These are phyloP conservation scores for Prinsepia uniflora DNA, from an alignment of 306 rosid genomes.

Conservation along the genomic window DNA sequence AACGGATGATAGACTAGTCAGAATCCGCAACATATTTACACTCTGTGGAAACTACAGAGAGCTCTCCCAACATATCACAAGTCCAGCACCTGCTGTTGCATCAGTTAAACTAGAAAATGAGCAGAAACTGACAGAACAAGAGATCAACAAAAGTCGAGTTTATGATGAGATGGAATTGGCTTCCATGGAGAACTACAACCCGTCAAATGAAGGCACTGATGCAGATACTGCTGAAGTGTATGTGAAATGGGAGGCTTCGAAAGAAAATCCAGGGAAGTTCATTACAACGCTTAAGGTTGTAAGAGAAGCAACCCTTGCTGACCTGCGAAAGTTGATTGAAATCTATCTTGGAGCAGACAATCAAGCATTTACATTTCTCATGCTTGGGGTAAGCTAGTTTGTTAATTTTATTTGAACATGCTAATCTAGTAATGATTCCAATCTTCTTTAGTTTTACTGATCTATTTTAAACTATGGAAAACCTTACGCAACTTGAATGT, in stretches of 20 bases:
- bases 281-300: slow-evolving; percentile 16
- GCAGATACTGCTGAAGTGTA: slow-evolving; percentile 14
- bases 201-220: slow-evolving; percentile 13
- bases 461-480: too few relatives aligned
- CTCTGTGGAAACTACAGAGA: slow-evolving; percentile 94
- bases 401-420: neutral
- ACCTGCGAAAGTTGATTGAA: slow-evolving; percentile 22
- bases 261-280: slow-evolving; percentile 29
- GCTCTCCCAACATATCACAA: slow-evolving; percentile 52
- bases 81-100: slow-evolving; percentile 39
- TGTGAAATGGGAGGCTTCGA: slow-evolving; percentile 26
- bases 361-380: slow-evolving; percentile 21
- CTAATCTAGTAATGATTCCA: neutral
- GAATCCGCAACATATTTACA: slow-evolving; percentile 84
- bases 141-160: neutral
- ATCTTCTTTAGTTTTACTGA: too few relatives aligned
- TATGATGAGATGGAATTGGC: neutral
- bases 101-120: slow-evolving; percentile 10
- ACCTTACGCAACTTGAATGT: too few relatives aligned
- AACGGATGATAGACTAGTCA: slow-evolving; percentile 37
- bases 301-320: slow-evolving; percentile 18
- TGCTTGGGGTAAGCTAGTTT: slow-evolving; percentile 12
- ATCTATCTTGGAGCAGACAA: slow-evolving; percentile 21
- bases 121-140: neutral
- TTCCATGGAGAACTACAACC: slow-evolving; percentile 29